Base-by-base conservation (phyloP, 768 basidiomycete genomes). In the Cubamyces sp. region DNA sequence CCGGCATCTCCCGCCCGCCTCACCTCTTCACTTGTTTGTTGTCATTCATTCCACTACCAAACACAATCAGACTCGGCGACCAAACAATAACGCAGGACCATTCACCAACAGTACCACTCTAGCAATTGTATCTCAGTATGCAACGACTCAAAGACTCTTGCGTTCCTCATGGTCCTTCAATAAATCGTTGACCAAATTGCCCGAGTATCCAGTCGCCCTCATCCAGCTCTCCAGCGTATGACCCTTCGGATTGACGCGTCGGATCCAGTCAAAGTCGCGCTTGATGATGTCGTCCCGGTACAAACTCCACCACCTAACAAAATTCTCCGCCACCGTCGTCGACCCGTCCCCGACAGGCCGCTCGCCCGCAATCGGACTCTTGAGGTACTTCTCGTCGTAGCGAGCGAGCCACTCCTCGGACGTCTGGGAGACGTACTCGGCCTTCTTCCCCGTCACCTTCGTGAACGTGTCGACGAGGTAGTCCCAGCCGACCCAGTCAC, bases 181-280 rank as follows among this genome's bases (percentile, higher is more conserved):
- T 9, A 34, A 34, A 34, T 34, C 34, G 34, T 34, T 34, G 11
- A 34, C 11, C 34, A 11, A 34, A 9, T 11, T 11, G 34, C 34
- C 34, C 34, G 34, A 34, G 23, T 43, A 43, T 16, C 53, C 41
- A 3, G 41, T 28, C 25, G 25, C 53, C 26, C 53, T 25, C 73
- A 81, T 79, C 80, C 79, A 81, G 43, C 64, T 74, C 66, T 79
- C 79, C 34, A 81, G 65, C 1, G 74, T 75, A 46, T 75, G 62
- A 2, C 69, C 68, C 8, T 65, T 64, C 1, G 80, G 78, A 68
- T 82, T 73, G 15, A 80, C 68, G 15, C 68, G 73, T 52, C 75
- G 66, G 26, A 82, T 72, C 79, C 80, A 82, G 5, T 76, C 75
- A 74, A 80, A 76, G 62, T 83, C 77, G 66, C 77, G 71, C 65